Base-by-base conservation (phyloP, 441 rosid genomes). In the Gossypium armourianum region DNA sequence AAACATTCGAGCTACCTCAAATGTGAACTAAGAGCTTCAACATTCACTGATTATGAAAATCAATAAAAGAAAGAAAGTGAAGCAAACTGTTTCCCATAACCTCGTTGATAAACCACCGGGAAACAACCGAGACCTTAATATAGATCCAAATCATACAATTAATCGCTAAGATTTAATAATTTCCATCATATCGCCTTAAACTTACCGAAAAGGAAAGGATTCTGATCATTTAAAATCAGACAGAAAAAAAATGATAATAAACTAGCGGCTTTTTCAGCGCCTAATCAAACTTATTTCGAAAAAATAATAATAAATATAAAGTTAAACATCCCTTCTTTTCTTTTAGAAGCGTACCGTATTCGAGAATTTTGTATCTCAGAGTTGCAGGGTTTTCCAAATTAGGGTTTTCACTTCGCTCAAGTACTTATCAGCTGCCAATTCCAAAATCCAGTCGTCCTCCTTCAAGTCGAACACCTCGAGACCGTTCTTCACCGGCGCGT, bases 371-470 rank as follows among this genome's bases (percentile, higher is more conserved):
- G 76, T 73, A 75, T 82, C 83, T 85, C 72, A 81, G 55, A 77
- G 59, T 71, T 61, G 81, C 72, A 73, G 83, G 61, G 79, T 76
- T 73, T 64, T 76, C 85, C 15, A 56, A 59, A 70, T 78, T 87
- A 87, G 96, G 93, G 92, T 79, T 86, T 83, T 68, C 26, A 81
- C 81, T 75, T 88, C 87, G 75, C 71, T 72, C 40, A 75, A 61
- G 50, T 79, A 59, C 73, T 85, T 83, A 28, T 76, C 84, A 45
- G 86, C 78, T 49, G 76, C 68, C 12, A 71, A 60, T 71, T 93
- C 93, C 29, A 80, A 53, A 62, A 82, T 76, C 85, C 86, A 87
- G 77, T 87, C 95, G 60, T 85, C 95, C 76, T 86, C 90, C 4
- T 77, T 83, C 85, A 87, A 89, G 73, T 86, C 92, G 77, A 82